These are phyloP conservation scores for Debaryomyces hansenii DNA, from an alignment of 805 yeast genomes.

Conservation along the genomic window DNA sequence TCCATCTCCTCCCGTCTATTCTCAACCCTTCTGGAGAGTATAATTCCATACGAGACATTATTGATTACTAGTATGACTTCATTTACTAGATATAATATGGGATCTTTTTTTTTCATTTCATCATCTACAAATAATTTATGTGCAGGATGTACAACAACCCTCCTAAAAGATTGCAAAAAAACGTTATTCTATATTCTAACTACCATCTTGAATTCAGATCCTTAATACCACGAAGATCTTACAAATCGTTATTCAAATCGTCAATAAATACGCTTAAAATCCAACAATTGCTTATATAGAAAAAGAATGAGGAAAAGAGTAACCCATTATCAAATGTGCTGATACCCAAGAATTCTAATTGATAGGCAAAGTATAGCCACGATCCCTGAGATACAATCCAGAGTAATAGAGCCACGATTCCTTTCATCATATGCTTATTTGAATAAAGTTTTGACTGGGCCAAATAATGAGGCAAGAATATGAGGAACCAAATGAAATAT, in stretches of 20 bases:
- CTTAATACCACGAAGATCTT: not conserved
- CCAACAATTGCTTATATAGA: slow-evolving; percentile 64
- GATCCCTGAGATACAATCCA: slow-evolving; percentile 75
- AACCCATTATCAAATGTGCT: slow-evolving; percentile 62
- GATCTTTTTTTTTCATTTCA: not conserved
- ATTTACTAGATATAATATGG: slow-evolving; percentile 2
- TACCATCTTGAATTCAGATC: too few relatives aligned
- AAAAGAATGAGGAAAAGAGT: slow-evolving; percentile 52
- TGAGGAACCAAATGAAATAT: slow-evolving; percentile 92
- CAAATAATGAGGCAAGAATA: slow-evolving; percentile 74
- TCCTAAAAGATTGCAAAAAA: not conserved
- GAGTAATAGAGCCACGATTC: slow-evolving; percentile 39
- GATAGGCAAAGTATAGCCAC: slow-evolving; percentile 81
- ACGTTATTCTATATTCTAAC: not conserved
- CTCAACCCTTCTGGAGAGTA: slow-evolving; percentile 96
- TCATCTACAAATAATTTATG: not conserved
- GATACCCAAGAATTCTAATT: slow-evolving; percentile 75
- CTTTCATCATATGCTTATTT: slow-evolving; percentile 25
- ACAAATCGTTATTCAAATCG: slow-evolving; percentile 7
- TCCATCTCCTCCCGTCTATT: slow-evolving; percentile 92
- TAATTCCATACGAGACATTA: slow-evolving; percentile 71
- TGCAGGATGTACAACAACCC: not conserved
- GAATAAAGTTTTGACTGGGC: slow-evolving; percentile 40
- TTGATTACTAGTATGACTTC: not conserved
- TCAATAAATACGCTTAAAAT: slow-evolving; percentile 57